Evolutionary conservation across 306 rosid species (phyloP), one percentile per base, ranked within the genome.

Genomic region (Boehmeria nivea): DNA sequence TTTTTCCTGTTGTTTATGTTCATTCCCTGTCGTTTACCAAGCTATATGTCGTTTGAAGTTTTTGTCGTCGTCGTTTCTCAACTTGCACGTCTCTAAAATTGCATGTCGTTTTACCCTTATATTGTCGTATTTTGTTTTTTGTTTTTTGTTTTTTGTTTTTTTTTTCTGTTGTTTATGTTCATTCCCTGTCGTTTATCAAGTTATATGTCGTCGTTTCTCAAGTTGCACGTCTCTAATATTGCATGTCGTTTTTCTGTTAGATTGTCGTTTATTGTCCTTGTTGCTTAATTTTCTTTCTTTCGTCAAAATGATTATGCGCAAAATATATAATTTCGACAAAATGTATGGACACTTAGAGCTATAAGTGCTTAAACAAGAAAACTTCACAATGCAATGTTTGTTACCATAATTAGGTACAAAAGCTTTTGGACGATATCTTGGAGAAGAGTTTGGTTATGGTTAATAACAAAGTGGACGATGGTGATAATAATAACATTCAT

Each of bases 391-490:
- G 36, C 36, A 10, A 31, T 4, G 36, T 40, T 40, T 40, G 45
- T 40, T 40, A 4, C n/a, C 17, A 40, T 14, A 11, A 8, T 11
- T 81, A 91, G 98, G 87, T 88, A 54, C 96, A 82, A 64, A 91
- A 73, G 79, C 62, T 87, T 67, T 76, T 91, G 75, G 70, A 80
- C 43, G 88, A 80, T 31, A 70, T 87, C 7, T 61, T 91, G 70
- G 96, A 83, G 59, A 81, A 73, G 25, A 59, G 79, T 7, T 52
- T 91, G 59, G 93, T 72, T 76, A 70, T 87, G 49, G 96, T 84
- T 59, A 76, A 64, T 31, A 70, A 62, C 20, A 25, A 67, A 51
- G 38, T 4, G 5, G 38, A 33, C 45, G n/a, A 40, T 40, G 45
- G 17, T 40, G 45, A 40, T 40, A 9, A 13, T 40, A 9, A 33